Conservation (phyloP, 306 rosid genomes). For the Rubus idaeus region DNA sequence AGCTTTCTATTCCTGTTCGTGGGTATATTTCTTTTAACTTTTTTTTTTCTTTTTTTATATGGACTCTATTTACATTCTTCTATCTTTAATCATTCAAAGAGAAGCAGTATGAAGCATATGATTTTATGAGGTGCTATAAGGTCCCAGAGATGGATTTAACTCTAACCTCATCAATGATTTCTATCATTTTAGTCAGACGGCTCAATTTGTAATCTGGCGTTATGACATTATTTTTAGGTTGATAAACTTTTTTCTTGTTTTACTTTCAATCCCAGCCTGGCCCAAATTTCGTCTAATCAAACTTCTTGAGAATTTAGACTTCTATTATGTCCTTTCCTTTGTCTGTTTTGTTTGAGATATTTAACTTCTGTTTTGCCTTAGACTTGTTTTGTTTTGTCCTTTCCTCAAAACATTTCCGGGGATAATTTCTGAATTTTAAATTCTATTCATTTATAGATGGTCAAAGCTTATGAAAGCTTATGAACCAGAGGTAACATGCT, state of each 20-base stretch:
- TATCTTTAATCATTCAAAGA: background rate
- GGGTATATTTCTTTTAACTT: slow-evolving; percentile 49
- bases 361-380: no score
- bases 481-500: background rate
- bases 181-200: background rate
- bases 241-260: background rate
- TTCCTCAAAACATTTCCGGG: background rate
- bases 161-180: background rate
- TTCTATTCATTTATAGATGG: background rate
- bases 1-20: slow-evolving; percentile 73
- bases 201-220: background rate
- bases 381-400: no score
- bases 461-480: background rate
- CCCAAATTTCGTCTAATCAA: background rate
- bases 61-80: background rate
- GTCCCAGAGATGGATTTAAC: background rate
- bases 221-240: background rate
- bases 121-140: background rate
- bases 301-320: background rate
- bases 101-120: background rate
- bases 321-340: background rate
- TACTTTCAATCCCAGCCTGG: background rate
- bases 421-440: background rate
- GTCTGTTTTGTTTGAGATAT: background rate
- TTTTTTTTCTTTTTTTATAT: background rate